These are phyloP conservation scores for Hemisphaericaspora subhashii DNA, from an alignment of 1,139 yeast genomes.

Conservation along the genomic window DNA sequence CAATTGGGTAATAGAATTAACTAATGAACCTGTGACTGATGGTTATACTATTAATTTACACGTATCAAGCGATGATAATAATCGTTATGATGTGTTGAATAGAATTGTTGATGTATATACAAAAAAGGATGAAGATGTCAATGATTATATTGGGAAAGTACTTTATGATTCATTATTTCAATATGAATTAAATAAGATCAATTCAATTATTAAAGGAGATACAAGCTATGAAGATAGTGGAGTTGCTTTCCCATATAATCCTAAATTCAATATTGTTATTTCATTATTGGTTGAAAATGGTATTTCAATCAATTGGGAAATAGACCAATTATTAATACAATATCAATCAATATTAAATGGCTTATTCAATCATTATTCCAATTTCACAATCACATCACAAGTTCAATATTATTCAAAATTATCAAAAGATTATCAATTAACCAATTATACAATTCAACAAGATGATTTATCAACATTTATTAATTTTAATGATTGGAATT, in stretches of 20 bases:
- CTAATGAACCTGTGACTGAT: too few relatives aligned
- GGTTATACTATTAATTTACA: too few relatives aligned
- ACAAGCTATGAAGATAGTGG: conserved; percentile 20
- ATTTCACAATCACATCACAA: conserved; percentile 78
- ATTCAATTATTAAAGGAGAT: not conserved
- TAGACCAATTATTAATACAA: conserved; percentile 25
- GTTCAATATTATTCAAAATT: conserved; percentile 65
- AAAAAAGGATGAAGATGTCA: conserved; percentile 28
- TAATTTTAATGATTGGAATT: conserved; percentile 77
- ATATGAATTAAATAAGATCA: conserved; percentile 33
- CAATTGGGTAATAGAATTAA: conserved; percentile 31
- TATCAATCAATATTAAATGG: conserved; percentile 29
- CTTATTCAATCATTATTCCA: conserved; percentile 51
- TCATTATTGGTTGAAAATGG: conserved; percentile 52
- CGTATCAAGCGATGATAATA: conserved; percentile 4
- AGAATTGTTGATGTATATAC: conserved; percentile 1
- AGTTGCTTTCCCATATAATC: conserved; percentile 55
- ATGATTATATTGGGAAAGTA: conserved; percentile 32
- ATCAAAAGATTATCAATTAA: conserved; percentile 27
- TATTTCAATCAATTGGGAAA: conserved; percentile 40
- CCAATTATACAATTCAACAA: conserved; percentile 37
- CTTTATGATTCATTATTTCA: conserved; percentile 38
- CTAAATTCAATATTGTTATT: conserved; percentile 66
- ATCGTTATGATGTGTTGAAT: conserved; percentile 18
- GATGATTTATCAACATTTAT: conserved; percentile 66